These are phyloP conservation scores for Populus hybrid DNA, from an alignment of 441 rosid species.

Conservation along the genomic window DNA sequence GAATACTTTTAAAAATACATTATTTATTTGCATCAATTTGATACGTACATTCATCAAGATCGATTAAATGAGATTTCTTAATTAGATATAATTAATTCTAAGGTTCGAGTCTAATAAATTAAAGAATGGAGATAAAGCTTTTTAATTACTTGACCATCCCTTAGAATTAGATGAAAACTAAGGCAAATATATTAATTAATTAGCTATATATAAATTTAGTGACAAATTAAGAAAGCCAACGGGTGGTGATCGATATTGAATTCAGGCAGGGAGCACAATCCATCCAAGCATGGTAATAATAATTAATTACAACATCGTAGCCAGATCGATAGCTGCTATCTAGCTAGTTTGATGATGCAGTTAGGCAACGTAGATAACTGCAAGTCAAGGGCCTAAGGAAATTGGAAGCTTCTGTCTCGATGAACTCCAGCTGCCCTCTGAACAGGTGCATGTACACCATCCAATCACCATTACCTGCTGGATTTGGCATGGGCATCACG, in stretches of 20 bases:
- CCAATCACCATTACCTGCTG: conserved; percentile 64
- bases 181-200: not conserved
- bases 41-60: too few relatives aligned
- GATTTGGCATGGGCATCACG: conserved; percentile 88
- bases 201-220: not conserved
- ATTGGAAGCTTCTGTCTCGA: conserved; percentile 49
- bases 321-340: too few relatives aligned
- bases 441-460: conserved; percentile 64
- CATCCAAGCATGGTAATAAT: not conserved
- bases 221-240: not conserved
- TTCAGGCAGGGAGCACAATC: not conserved
- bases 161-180: too few relatives aligned
- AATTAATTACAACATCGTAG: not conserved
- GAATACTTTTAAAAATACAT: too few relatives aligned
- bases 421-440: conserved; percentile 44
- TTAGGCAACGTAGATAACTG: conserved; percentile 29
- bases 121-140: too few relatives aligned
- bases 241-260: not conserved
- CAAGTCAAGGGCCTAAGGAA: conserved; percentile 51
- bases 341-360: not conserved
- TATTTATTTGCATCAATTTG: too few relatives aligned
- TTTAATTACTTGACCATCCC: too few relatives aligned
- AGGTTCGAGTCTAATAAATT: too few relatives aligned
- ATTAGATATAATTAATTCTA: too few relatives aligned
- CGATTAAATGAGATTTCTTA: too few relatives aligned